Evolutionary conservation across 495 filamentous ascomycete genomes (phyloP).

Genomic region (Penicillium diatomitis): DNA sequence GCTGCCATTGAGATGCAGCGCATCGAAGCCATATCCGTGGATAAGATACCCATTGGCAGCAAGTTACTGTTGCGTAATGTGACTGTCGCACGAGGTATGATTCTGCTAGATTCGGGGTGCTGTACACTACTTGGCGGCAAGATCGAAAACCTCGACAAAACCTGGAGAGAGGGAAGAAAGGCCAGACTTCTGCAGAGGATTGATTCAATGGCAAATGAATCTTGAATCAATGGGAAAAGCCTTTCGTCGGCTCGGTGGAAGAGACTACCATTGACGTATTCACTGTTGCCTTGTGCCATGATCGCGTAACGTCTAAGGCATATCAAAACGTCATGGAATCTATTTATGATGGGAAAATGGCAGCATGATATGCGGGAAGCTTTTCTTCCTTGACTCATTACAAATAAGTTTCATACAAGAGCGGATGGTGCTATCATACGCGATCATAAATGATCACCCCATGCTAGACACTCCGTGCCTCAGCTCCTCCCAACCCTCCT

Average conservation of each 20-base stretch:
- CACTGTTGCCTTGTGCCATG: too few relatives aligned
- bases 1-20: slow-evolving; percentile 65
- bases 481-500: slow-evolving; percentile 52
- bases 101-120: slow-evolving; percentile 60
- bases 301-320: neutral
- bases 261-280: too few relatives aligned
- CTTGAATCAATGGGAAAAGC: neutral
- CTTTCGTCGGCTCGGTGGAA: too few relatives aligned
- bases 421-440: too few relatives aligned
- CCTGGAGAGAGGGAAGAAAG: slow-evolving; percentile 68
- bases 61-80: slow-evolving; percentile 66
- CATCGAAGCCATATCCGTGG: slow-evolving; percentile 55
- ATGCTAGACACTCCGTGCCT: slow-evolving; percentile 18
- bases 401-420: neutral
- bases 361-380: too few relatives aligned
- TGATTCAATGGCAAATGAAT: slow-evolving; percentile 15
- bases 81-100: slow-evolving; percentile 63
- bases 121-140: slow-evolving; percentile 72
- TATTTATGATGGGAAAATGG: neutral
- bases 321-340: neutral
- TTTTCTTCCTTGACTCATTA: neutral
- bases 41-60: slow-evolving; percentile 62
- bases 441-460: slow-evolving; percentile 5
- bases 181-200: slow-evolving; percentile 54
- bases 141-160: slow-evolving; percentile 68